Conservation (phyloP, 495 filamentous ascomycete genomes). For the Penicillium arizonense region DNA sequence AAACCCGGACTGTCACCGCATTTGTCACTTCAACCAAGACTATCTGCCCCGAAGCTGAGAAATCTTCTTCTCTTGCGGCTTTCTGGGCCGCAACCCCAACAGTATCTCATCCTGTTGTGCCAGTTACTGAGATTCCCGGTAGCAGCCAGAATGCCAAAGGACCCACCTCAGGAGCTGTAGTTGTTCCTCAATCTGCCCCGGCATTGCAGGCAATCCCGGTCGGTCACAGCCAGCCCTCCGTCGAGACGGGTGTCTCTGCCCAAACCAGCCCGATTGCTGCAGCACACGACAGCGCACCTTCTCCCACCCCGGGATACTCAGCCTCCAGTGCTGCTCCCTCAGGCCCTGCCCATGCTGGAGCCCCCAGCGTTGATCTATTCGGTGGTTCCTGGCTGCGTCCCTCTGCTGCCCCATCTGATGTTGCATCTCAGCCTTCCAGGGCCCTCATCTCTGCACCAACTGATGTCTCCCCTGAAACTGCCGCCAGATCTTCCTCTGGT, state of each 20-base stretch:
- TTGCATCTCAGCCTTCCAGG: conserved; percentile 10
- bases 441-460: conserved; percentile 15
- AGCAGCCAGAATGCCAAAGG: neutral
- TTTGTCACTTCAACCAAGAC: neutral
- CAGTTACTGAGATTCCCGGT: neutral
- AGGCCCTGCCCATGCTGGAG: neutral
- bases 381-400: neutral
- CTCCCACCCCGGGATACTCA: neutral
- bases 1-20: conserved; percentile 5
- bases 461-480: neutral
- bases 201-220: neutral
- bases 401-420: neutral
- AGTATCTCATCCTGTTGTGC: neutral
- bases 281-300: neutral
- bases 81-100: neutral
- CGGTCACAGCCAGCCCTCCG: neutral
- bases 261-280: neutral
- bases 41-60: conserved; percentile 2
- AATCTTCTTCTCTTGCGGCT: neutral
- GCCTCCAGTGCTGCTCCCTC: neutral
- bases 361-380: neutral
- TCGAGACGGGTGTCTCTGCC: neutral
- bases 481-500: neutral
- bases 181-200: neutral
- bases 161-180: neutral